Percentiles rank a stretch among this genome's conserved stretches.
phyloP scores from a whole-genome alignment of 768 basidiomycete species.

The Mycena belliarum region DNA sequence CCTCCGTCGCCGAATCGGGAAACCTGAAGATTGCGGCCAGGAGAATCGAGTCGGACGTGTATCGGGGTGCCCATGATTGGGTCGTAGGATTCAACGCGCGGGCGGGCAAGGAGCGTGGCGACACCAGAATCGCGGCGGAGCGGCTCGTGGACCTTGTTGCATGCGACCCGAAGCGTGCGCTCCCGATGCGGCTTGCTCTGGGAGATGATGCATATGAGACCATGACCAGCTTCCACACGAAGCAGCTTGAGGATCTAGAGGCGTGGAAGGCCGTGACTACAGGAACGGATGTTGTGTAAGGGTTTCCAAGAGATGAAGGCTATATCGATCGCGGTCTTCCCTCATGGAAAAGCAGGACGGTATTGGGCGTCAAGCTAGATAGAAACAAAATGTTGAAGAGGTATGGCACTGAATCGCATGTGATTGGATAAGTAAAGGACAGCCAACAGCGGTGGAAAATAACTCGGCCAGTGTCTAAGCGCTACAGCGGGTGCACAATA shows the following conservation, averaged over 20 bases:
- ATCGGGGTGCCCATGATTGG: conserved; percentile 8
- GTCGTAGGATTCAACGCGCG: neutral
- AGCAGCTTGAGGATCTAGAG: conserved; percentile 1
- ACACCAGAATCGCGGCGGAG: conserved; percentile 9
- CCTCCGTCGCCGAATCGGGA: conserved; percentile 9
- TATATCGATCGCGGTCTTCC: too few species aligned
- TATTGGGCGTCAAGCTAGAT: too few species aligned
- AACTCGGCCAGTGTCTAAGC: too few species aligned
- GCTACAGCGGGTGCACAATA: too few species aligned
- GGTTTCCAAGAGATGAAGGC: too few species aligned
- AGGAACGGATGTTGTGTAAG: conserved; percentile 5
- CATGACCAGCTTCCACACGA: neutral
- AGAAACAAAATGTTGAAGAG: too few species aligned
- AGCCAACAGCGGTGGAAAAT: too few species aligned
- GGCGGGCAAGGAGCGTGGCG: conserved; percentile 18
- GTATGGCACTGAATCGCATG: too few species aligned
- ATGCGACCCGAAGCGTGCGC: neutral
- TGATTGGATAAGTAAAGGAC: too few species aligned
- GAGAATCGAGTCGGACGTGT: conserved; percentile 16
- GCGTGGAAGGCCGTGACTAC: neutral
- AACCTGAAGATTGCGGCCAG: conserved; percentile 4
- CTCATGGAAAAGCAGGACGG: too few species aligned
- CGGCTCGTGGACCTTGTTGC: conserved; percentile 18
- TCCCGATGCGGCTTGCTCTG: conserved; percentile 16
- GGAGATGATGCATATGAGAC: conserved; percentile 9